phyloP scores from a whole-genome alignment of 1,284 basidiomycete genomes.

The Boletus semigastroideus region DNA sequence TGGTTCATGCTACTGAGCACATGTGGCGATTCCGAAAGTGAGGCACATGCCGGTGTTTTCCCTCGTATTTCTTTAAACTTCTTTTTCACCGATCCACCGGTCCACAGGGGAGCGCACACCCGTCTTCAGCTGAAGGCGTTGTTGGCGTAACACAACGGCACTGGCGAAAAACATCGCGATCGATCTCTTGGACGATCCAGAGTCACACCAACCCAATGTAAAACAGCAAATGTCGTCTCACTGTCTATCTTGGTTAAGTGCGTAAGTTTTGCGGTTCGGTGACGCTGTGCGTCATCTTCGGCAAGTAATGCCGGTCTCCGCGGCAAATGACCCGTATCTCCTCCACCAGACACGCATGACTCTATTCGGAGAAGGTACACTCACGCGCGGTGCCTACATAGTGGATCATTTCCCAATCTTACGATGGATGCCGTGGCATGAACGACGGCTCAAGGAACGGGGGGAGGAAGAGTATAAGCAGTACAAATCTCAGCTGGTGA shows the following conservation, averaged over 20 bases:
- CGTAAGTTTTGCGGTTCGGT: constrained; percentile 66
- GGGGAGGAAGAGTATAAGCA: constrained; percentile 50
- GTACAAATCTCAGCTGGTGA: constrained; percentile 20
- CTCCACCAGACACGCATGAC: constrained; percentile 30
- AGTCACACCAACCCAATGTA: constrained; percentile 32
- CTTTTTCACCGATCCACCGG: constrained; percentile 1
- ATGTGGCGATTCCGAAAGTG: constrained; percentile 26
- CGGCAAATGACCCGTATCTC: constrained; percentile 52
- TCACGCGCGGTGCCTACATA: constrained; percentile 55
- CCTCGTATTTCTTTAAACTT: too few species aligned
- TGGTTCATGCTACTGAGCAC: constrained; percentile 26
- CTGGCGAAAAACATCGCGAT: constrained; percentile 37
- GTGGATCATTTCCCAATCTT: constrained; percentile 61
- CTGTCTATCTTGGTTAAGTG: constrained; percentile 32
- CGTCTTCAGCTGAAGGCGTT: constrained; percentile 40
- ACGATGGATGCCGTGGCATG: constrained; percentile 56
- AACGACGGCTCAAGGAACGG: constrained; percentile 51
- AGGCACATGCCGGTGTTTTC: not conserved
- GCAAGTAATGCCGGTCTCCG: constrained; percentile 47
- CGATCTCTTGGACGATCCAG: constrained; percentile 40
- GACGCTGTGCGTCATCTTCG: constrained; percentile 66
- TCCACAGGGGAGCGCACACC: constrained; percentile 37
- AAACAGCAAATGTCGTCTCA: constrained; percentile 20
- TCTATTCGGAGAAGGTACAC: constrained; percentile 44
- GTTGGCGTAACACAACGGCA: constrained; percentile 35